Evolutionary conservation across 1,284 basidiomycete genomes (phyloP), one percentile per base, ranked within the genome.

Genomic region (Mycosarcoma maydis): DNA sequence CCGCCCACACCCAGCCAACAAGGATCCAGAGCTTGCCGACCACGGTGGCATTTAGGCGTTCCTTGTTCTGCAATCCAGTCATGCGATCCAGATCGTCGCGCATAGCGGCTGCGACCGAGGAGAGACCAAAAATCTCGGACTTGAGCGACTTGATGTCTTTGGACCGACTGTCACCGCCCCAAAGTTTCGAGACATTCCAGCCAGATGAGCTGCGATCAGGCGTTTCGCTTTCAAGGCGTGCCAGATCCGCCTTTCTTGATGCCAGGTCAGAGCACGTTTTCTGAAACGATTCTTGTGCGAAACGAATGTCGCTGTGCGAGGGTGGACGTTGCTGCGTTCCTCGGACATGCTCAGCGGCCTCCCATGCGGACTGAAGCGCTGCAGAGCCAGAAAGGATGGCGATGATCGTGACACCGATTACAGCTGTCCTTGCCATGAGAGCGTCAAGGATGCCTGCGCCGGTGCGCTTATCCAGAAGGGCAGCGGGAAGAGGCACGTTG

Each of bases 321-420:
- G 65, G 61, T 2, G 54, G 50, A 1, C 58, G 54, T 23, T 59
- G 55, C 24, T 60, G 52, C 32, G 62, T 70, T 4, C 71, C 47
- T 13, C 32, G 46, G 40, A 56, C 60, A 46, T 40, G 80, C 48
- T 84, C 83, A 58, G 76, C 83, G 14, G 83, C 82, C 42, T 84
- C 81, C 80, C 80, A 82, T 0, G 83, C 83, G 0, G 83, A 81
- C 41, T 82, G 82, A 22, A 82, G 75, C 0, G 83, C 83, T 32
- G 80, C 83, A 8, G 80, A 82, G 4, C 83, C 83, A 0, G 83
- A 84, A 0, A 84, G 68, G 1, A 80, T 55, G 1, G 79, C 83
- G 44, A 84, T 84, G n/a, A 84, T 72, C 4, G 78, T 66, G 14
- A 83, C 80, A 8, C 83, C 83, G 3, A 83, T 77, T 8, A 83